Base-by-base conservation (phyloP, 2,329 filamentous ascomycete genomes). In the Amesomyces nigricolor region DNA sequence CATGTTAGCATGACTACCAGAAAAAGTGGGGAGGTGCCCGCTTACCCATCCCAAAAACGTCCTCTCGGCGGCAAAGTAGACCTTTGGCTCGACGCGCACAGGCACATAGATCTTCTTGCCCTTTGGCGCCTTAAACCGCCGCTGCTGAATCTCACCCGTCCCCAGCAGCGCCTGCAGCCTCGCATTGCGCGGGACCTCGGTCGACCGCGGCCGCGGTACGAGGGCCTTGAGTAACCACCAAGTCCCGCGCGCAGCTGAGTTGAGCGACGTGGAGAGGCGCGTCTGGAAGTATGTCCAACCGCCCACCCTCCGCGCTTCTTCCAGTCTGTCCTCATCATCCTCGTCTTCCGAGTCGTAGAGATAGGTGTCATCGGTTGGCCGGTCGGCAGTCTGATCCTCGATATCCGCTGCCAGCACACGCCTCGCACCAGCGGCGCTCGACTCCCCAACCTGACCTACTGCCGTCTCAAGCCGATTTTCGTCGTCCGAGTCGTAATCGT, bases 71-170 rank as follows among this genome's bases (percentile, higher is more conserved):
- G 94, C 94, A 68, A 99, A 96, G 71, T 91, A 96, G 49, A 99
- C 94, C 74, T 99, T 99, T 35, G 94, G 94, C 72, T 99, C 94
- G 35, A 99, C 91, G 47, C 94, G 85, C 53, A 97, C 87, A 13
- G 92, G 92, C 22, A 99, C 94, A 66, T 97, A 92, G 57, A 99
- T 97, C 70, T 89, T 89, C 82, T 91, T 92, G 52, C 88, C 88
- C 69, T 83, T 85, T 11, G 88, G 88, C 8, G 88, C 88, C 68
- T 83, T 86, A 74, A 91, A 83, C 63, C 73, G 78, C 69, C 78
- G 81, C 30, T 70, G 75, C 60, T 79, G 76, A 26, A 85, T 77
- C 72, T 84, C 64, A 65, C 78, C 72, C 48, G 71, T 67, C 6
- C 80, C 80, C 39, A 84, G 81, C 10, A 83, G 73, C 65, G 76